Evolutionary conservation across 805 yeast species (phyloP).

Genomic region (Teunomyces barrocoloradensis): DNA sequence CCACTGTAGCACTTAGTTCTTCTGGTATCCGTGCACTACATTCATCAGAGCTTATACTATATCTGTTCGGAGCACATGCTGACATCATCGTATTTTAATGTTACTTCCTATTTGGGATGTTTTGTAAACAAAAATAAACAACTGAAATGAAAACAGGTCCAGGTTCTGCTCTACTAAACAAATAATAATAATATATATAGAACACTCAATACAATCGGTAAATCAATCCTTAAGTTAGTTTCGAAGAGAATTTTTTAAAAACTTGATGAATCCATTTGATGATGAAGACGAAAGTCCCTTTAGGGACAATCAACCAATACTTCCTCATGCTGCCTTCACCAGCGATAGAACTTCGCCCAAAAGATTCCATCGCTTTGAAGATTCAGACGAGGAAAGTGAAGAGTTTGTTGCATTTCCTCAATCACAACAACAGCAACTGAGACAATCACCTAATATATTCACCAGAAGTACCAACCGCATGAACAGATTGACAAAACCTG

Average conservation of each 20-base stretch:
- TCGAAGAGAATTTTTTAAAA: background rate
- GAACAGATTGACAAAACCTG: slow-evolving; percentile 13
- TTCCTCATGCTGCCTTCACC: slow-evolving; percentile 41
- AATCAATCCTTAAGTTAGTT: background rate
- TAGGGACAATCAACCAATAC: slow-evolving; percentile 28
- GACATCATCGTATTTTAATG: background rate
- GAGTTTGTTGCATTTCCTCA: slow-evolving; percentile 30
- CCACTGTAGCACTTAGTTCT: background rate
- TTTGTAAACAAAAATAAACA: slow-evolving; percentile 5
- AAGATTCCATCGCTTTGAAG: slow-evolving; percentile 27
- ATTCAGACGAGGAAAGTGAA: slow-evolving; percentile 22
- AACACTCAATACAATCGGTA: background rate
- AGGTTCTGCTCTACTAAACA: background rate
- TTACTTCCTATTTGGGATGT: slow-evolving; percentile 7
- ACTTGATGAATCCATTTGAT: background rate
- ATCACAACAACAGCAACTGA: slow-evolving; percentile 20
- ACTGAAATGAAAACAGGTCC: slow-evolving; percentile 1
- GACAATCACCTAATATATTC: slow-evolving; percentile 46
- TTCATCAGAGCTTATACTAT: background rate
- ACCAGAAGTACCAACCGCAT: slow-evolving; percentile 34
- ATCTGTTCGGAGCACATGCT: background rate
- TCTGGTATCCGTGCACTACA: background rate
- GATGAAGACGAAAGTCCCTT: slow-evolving; percentile 22
- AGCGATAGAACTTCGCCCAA: slow-evolving; percentile 37
- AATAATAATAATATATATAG: background rate